These are phyloP conservation scores for Trichoderma sp. DNA, from an alignment of 2,329 filamentous ascomycete genomes.

Conservation along the genomic window DNA sequence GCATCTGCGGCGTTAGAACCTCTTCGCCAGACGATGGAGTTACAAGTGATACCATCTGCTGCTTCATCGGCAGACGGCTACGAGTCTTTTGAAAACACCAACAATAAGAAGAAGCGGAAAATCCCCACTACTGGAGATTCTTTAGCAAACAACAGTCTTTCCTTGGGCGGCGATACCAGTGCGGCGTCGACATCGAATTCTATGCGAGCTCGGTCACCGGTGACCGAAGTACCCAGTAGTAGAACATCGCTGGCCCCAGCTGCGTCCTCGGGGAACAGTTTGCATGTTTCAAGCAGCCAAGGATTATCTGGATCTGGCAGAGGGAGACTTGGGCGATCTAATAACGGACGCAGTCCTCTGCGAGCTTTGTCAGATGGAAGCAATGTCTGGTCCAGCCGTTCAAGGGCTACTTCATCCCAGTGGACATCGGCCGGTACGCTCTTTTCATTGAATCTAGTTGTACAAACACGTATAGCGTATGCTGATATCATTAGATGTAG, in stretches of 20 bases:
- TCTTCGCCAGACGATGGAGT: constrained; percentile 47
- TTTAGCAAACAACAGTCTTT: constrained; percentile 50
- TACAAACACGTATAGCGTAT: not conserved
- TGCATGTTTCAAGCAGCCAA: constrained; percentile 52
- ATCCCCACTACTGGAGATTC: constrained; percentile 86
- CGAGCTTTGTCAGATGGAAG: constrained; percentile 63
- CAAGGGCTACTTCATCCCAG: constrained; percentile 51
- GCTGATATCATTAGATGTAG: constrained; percentile 16
- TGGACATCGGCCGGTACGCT: constrained; percentile 54
- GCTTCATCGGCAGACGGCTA: constrained; percentile 81
- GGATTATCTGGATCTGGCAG: constrained; percentile 84
- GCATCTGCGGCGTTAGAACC: constrained; percentile 51
- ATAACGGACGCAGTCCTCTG: constrained; percentile 65
- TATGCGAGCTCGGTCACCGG: constrained; percentile 32
- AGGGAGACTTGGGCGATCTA: constrained; percentile 75
- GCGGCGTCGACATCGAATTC: constrained; percentile 38
- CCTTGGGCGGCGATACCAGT: constrained; percentile 48
- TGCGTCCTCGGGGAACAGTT: constrained; percentile 47
- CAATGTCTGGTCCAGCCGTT: constrained; percentile 58
- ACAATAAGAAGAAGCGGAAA: constrained; percentile 99
- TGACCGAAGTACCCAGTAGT: constrained; percentile 40
- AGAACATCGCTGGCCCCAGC: constrained; percentile 34
- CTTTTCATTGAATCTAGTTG: not conserved
- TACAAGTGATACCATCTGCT: constrained; percentile 67
- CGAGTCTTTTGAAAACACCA: constrained; percentile 96